Percentiles rank a stretch among this genome's conserved stretches.
These are phyloP conservation scores for Bonia amplexicaulis DNA, from an alignment of 176 grass and related monocot genomes.

Conservation along the genomic window DNA sequence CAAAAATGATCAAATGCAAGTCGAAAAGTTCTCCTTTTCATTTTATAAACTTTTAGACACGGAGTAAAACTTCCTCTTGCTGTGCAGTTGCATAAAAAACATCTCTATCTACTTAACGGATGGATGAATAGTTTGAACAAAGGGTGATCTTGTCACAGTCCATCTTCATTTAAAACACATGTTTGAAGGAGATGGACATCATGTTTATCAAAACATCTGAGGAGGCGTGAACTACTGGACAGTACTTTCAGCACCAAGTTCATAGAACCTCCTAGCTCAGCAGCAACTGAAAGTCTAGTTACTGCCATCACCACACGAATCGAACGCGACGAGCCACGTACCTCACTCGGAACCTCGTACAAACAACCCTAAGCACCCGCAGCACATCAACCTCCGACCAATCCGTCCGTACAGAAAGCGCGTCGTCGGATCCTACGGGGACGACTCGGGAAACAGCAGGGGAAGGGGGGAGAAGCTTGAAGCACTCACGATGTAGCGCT, in stretches of 20 bases:
- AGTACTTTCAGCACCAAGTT: background rate
- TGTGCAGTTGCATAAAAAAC: background rate
- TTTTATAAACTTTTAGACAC: background rate
- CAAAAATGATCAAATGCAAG: background rate
- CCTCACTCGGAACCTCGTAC: background rate
- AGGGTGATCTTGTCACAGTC: background rate
- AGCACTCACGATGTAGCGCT: conserved; percentile 40
- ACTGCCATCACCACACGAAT: background rate
- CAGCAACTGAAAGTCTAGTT: background rate
- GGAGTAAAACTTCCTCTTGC: background rate
- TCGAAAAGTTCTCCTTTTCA: background rate
- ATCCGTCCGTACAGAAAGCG: background rate
- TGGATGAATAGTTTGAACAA: background rate
- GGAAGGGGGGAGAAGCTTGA: background rate
- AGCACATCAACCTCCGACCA: background rate
- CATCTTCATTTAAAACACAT: background rate
- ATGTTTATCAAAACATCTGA: background rate
- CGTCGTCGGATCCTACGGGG: background rate
- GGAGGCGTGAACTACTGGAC: background rate
- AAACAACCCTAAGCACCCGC: background rate
- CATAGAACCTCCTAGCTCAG: background rate
- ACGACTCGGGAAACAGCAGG: background rate
- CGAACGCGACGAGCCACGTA: background rate
- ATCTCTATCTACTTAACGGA: background rate
- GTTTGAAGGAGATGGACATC: background rate